Evolutionary conservation across 2,329 filamentous ascomycete species (phyloP), one percentile per base, ranked within the genome.

Genomic region (Colletotrichum endophyticum): DNA sequence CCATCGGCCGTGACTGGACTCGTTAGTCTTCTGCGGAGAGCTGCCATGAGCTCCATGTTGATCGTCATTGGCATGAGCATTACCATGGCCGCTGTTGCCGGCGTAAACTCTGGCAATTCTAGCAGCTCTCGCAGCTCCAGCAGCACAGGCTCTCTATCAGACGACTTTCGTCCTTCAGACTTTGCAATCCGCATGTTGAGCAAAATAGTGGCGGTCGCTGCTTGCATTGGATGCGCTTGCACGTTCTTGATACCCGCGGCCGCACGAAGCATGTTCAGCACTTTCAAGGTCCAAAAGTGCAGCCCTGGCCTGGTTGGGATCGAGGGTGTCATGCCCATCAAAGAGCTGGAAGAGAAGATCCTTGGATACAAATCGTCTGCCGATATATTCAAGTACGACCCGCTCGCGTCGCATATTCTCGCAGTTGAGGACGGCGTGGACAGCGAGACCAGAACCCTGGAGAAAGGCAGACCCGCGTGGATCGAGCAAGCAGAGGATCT

Each of bases 1-100:
- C 56, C 22, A 19, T 0, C 56, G 15, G 27, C 22, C 22, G 56
- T 9, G 56, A 28, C 56, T 2, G 56, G 56, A 0, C 5, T 59
- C 8, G 22, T 59, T 0, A 6, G 2, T 0, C 2, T 53, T 25
- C 44, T 53, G 44, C 44, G 44, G 0, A 11, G 1, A 13, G n/a
- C n/a, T 53, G 44, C 44, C n/a, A 53, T 13, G 44, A 53, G 11
- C n/a, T 53, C 44, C 44, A 53, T 53, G 44, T 22, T 0, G 1
- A 8, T 6, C 2, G 44, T 53, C 44, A 53, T 53, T 53, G 6
- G 44, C 6, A 53, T 53, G 44, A 53, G 44, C 44, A 53, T 53
- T 53, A 53, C 12, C 44, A 53, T 53, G 44, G 44, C 44, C 11
- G 44, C n/a, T 22, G 11, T 53, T 22, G n/a, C 44, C 11, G 44